Base-by-base conservation (phyloP, 2,329 filamentous ascomycete genomes). In the Alternaria sp. region DNA sequence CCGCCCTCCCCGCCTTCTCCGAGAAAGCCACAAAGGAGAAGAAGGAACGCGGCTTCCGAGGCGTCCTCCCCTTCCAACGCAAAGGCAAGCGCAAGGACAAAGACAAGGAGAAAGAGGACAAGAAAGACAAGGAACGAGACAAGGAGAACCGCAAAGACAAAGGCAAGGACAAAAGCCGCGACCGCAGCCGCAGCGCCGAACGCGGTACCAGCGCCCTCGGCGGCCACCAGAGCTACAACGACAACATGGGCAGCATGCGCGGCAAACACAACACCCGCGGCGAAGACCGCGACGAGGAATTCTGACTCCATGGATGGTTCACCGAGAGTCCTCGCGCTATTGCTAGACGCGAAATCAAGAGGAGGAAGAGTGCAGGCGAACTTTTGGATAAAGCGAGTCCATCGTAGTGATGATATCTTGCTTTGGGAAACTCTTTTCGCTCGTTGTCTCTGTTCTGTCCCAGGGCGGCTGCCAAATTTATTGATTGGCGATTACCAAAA, bases 31-130 rank as follows among this genome's bases (percentile, higher is more conserved):
- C 60, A 17, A 78, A 79, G 46, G 74, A 78, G 21, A 75, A 74
- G n/a, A 79, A 73, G 43, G 75, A 81, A 63, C 77, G 81, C 40
- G 76, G 81, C 6, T 70, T 82, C 52, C 74, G 79, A 9, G 77
- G 76, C 6, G 76, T 83, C 6, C 63, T 80, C 8, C 77, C 76
- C 2, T 79, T 79, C 61, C 71, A 75, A 62, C 75, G 77, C 6
- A 79, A 78, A 63, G 74, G 77, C 28, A 79, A 77, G 47, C 72
- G 74, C 46, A 73, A 71, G 52, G 70, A 75, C 40, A 73, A 71
- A 51, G 72, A 74, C 10, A 69, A 68, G 9, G 72, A 73, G 4
- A 73, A 73, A 49, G 72, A 75, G 2, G 64, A 67, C 30, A 65
- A 65, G 0, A 67, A 68, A 9, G 58, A 68, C 4, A 72, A 68